Percentiles rank a stretch among this genome's conserved stretches.
phyloP scores from a whole-genome alignment of 257 asterid genomes.

The Fraxinus americana region DNA sequence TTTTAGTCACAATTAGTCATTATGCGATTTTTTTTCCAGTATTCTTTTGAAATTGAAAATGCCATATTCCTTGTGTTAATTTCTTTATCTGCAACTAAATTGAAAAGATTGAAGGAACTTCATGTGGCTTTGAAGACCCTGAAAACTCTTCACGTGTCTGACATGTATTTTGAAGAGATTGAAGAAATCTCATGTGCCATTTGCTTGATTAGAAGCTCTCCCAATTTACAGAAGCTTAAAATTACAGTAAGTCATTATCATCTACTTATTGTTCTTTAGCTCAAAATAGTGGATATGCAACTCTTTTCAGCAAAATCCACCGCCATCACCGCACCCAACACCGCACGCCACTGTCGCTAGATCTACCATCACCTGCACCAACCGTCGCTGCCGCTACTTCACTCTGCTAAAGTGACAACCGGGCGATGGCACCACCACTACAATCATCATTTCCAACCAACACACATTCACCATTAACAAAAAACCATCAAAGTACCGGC shows the following conservation, averaged over 20 bases:
- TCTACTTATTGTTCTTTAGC: slow-evolving; percentile 9
- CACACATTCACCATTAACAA: too few species aligned
- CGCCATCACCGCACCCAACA: too few species aligned
- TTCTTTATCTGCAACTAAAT: not conserved
- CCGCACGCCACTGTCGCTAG: too few species aligned
- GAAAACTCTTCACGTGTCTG: slow-evolving; percentile 47
- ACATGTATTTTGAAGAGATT: slow-evolving; percentile 49
- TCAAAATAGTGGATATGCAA: slow-evolving; percentile 49
- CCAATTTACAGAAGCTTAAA: slow-evolving; percentile 14
- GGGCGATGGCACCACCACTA: too few species aligned
- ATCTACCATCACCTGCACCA: too few species aligned
- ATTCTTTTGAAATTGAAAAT: not conserved
- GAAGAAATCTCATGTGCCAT: slow-evolving; percentile 51
- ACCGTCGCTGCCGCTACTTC: too few species aligned
- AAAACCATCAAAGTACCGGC: too few species aligned
- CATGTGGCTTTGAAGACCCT: slow-evolving; percentile 39
- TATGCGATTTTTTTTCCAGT: not conserved
- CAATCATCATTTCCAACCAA: too few species aligned
- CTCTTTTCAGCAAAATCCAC: slow-evolving; percentile 33
- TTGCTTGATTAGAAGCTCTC: slow-evolving; percentile 59
- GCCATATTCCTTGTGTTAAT: not conserved
- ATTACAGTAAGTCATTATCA: slow-evolving; percentile 41
- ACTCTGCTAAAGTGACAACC: too few species aligned
- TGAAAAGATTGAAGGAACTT: slow-evolving; percentile 22
- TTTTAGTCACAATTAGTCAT: too few species aligned